Percentiles rank a stretch among this genome's conserved stretches.
These are phyloP conservation scores for Ophiostoma himal-ulmi DNA, from an alignment of 2,329 filamentous ascomycete genomes.

Conservation along the genomic window DNA sequence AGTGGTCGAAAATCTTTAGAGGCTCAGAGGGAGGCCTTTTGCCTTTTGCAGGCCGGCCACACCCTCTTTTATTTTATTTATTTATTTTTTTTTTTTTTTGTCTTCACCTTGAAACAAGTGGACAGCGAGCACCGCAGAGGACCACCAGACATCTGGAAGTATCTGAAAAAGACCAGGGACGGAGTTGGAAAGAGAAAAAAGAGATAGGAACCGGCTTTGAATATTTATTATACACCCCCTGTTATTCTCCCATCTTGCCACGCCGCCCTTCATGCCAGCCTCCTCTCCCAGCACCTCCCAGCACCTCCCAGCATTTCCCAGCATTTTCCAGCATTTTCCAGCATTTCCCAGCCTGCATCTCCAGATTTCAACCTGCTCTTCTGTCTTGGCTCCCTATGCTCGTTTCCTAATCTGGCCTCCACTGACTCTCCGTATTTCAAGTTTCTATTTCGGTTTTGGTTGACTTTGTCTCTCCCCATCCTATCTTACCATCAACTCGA, in stretches of 20 bases:
- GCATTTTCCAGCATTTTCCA: too few relatives aligned
- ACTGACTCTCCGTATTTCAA: neutral
- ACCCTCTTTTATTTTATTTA: too few relatives aligned
- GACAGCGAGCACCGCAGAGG: neutral
- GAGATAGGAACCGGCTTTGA: neutral
- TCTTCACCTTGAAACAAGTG: slow-evolving; percentile 11
- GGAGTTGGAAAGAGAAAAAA: neutral
- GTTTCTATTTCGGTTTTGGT: neutral
- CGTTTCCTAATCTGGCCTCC: slow-evolving; percentile 2
- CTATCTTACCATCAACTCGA: neutral
- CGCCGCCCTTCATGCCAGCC: slow-evolving; percentile 14
- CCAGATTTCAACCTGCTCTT: neutral
- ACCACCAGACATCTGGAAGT: neutral
- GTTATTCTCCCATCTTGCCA: slow-evolving; percentile 4
- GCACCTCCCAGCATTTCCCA: neutral
- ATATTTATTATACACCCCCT: neutral
- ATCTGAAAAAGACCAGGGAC: neutral
- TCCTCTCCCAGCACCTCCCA: neutral
- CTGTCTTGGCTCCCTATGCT: slow-evolving; percentile 4
- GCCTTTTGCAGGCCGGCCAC: neutral
- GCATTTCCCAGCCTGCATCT: neutral
- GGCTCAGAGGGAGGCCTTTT: neutral
- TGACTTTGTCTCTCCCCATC: neutral
- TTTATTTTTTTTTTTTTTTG: neutral
- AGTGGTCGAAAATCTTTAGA: neutral